Conservation (phyloP, 2,329 filamentous ascomycete genomes). For the Penicillium sp. region DNA sequence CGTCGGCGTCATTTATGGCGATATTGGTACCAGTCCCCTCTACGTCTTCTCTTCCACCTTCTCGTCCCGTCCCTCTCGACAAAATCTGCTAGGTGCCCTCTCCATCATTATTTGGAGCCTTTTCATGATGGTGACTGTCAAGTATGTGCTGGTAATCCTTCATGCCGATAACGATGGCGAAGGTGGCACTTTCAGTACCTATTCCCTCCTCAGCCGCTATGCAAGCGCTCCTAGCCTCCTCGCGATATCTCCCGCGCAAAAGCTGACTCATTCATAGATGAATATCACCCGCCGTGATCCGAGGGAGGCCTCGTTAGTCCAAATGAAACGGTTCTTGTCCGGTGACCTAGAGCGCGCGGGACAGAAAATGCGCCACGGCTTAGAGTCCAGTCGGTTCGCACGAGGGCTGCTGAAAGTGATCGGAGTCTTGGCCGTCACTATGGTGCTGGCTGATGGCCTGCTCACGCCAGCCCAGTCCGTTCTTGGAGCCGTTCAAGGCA, state of each 20-base stretch:
- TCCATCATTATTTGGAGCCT: conserved; percentile 2
- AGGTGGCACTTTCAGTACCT: conserved; percentile 1
- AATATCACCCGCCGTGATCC: not conserved
- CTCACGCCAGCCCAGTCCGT: conserved; percentile 4
- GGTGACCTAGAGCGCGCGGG: not conserved
- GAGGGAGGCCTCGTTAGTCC: not conserved
- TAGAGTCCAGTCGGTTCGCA: not conserved
- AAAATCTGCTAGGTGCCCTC: not conserved
- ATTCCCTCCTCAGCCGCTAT: conserved; percentile 2
- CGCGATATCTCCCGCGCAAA: not conserved
- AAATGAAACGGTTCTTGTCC: not conserved
- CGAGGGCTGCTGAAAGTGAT: conserved; percentile 1
- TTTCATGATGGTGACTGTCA: conserved; percentile 1
- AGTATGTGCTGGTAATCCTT: not conserved
- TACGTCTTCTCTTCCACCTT: conserved; percentile 5
- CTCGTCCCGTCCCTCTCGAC: not conserved
- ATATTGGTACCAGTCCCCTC: conserved; percentile 6
- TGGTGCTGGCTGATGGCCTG: conserved; percentile 1
- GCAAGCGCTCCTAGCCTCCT: not conserved
- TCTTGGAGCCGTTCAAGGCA: conserved; percentile 2
- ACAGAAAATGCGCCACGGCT: not conserved
- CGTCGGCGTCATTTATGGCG: not conserved
- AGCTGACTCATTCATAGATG: not conserved
- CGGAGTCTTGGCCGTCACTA: not conserved
- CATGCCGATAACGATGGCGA: conserved; percentile 1